Conservation (phyloP, 2,329 filamentous ascomycete species). For the Trichophyton simii region DNA sequence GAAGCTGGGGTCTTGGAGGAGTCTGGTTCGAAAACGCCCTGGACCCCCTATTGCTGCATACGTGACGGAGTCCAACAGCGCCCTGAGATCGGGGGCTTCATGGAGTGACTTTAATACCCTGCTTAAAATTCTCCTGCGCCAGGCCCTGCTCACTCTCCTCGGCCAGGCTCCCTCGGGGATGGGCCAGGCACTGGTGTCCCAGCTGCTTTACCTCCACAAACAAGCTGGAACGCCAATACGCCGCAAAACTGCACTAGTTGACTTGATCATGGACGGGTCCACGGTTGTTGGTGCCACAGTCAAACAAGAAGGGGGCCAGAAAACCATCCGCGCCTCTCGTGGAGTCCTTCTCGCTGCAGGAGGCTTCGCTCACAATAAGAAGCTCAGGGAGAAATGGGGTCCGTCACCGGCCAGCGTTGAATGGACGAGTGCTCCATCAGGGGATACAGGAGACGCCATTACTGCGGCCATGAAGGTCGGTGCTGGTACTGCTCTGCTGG, state of each 20-base stretch:
- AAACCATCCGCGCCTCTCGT: constrained; percentile 17
- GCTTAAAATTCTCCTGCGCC: constrained; percentile 5
- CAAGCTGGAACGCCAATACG: constrained; percentile 10
- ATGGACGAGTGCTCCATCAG: constrained; percentile 17
- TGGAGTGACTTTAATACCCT: not conserved
- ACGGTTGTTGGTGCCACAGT: constrained; percentile 19
- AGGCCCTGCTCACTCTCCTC: constrained; percentile 7
- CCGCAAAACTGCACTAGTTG: constrained; percentile 9
- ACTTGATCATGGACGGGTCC: constrained; percentile 7
- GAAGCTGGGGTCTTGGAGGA: constrained; percentile 18
- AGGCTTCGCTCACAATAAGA: constrained; percentile 24
- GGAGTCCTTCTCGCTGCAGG: constrained; percentile 27
- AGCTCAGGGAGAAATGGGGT: constrained; percentile 20
- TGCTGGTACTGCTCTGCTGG: constrained; percentile 22
- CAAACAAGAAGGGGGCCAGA: constrained; percentile 13
- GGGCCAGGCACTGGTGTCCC: constrained; percentile 15
- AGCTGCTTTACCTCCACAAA: constrained; percentile 12
- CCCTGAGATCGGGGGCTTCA: not conserved
- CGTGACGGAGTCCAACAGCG: constrained; percentile 4
- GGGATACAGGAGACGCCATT: constrained; percentile 19
- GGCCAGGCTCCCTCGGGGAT: constrained; percentile 15
- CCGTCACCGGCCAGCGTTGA: constrained; percentile 11
- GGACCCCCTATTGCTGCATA: constrained; percentile 11
- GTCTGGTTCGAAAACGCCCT: constrained; percentile 11
- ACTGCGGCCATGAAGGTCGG: constrained; percentile 20